Evolutionary conservation across 139 green algal species (phyloP).

Genomic region (Trebouxia sp.): DNA sequence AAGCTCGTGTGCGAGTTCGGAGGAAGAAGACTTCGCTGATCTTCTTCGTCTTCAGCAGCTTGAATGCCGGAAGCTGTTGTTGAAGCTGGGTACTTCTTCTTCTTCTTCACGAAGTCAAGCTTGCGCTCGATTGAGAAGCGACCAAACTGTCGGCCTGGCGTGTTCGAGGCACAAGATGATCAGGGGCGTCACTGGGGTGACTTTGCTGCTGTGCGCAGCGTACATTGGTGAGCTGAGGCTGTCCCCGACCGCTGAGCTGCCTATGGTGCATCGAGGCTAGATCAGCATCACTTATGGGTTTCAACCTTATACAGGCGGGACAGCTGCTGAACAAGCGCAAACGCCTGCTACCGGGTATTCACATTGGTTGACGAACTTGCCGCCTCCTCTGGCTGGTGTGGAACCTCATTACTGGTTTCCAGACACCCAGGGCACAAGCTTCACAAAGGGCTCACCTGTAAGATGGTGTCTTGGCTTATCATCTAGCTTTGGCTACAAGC

Average conservation of each 20-base stretch:
- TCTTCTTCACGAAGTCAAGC: neutral
- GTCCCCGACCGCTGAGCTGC: neutral
- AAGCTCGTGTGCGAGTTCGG: too few relatives aligned
- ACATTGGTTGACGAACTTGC: slow-evolving; percentile 27
- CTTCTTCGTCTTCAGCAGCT: neutral
- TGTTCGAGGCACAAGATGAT: neutral
- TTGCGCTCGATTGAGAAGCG: neutral
- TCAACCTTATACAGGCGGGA: neutral
- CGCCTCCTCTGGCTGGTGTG: slow-evolving; percentile 10
- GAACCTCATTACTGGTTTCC: slow-evolving; percentile 41
- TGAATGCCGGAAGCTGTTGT: too few relatives aligned
- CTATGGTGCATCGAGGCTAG: neutral
- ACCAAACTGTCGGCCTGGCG: neutral
- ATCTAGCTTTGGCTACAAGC: neutral
- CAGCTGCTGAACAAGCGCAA: neutral
- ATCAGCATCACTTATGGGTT: neutral
- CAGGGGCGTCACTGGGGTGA: neutral
- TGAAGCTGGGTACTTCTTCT: neutral
- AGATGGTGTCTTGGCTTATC: neutral
- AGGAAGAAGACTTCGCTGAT: too few relatives aligned
- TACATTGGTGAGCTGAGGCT: neutral
- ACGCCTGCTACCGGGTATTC: neutral
- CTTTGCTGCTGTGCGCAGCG: neutral
- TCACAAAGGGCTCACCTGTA: slow-evolving; percentile 39
- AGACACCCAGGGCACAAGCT: slow-evolving; percentile 40